phyloP scores from a whole-genome alignment of 345 rosid species.

The Kernera saxatilis region DNA sequence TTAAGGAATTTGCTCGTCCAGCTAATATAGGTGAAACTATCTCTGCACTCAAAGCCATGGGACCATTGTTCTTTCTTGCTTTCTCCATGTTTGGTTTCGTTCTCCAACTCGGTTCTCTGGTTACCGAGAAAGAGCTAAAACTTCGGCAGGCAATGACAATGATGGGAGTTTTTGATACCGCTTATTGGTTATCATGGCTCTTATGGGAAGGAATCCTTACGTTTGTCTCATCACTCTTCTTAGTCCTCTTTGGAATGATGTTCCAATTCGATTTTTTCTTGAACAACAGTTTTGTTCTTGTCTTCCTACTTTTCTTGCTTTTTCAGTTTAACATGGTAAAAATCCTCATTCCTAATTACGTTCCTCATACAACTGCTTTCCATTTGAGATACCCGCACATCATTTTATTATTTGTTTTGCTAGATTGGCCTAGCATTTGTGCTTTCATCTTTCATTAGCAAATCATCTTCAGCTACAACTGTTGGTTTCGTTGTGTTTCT shows the following conservation, averaged over 20 bases:
- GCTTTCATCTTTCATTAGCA: constrained; percentile 72
- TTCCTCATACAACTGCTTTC: too few relatives aligned
- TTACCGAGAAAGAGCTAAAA: constrained; percentile 81
- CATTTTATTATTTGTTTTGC: constrained; percentile 23
- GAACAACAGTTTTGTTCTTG: constrained; percentile 61
- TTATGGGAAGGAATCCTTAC: constrained; percentile 70
- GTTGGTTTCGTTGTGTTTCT: constrained; percentile 75
- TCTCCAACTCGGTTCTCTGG: constrained; percentile 62
- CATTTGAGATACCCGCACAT: background rate
- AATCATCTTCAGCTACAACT: constrained; percentile 73
- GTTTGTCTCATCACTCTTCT: constrained; percentile 60
- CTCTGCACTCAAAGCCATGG: constrained; percentile 41
- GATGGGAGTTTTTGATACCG: constrained; percentile 80
- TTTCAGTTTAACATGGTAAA: constrained; percentile 81
- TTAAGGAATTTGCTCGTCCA: constrained; percentile 84
- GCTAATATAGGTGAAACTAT: constrained; percentile 18
- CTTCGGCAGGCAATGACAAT: constrained; percentile 90
- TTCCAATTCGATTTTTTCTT: constrained; percentile 79
- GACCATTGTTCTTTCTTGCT: constrained; percentile 84
- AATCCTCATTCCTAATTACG: background rate
- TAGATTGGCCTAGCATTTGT: constrained; percentile 73
- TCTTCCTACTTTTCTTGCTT: constrained; percentile 67
- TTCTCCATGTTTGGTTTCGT: constrained; percentile 86
- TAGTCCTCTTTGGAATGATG: constrained; percentile 84
- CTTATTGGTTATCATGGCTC: constrained; percentile 88